A percentile compares a stretch with the other conserved stretches of the same genome.
Evolutionary conservation across 1,139 yeast species (phyloP).

Genomic region (Lodderomyces beijingensis): DNA sequence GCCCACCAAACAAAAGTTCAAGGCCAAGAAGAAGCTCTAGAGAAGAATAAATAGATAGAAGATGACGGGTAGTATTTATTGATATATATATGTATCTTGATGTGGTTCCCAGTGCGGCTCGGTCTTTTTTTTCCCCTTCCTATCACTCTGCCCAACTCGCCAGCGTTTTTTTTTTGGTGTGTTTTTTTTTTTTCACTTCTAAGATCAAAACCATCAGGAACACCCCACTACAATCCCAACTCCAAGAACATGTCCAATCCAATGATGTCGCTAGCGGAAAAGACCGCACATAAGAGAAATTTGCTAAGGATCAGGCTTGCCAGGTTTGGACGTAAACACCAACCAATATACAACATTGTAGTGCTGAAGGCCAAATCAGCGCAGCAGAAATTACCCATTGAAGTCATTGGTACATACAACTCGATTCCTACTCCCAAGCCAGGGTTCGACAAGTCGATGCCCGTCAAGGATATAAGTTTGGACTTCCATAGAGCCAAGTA

Average conservation of each 20-base stretch:
- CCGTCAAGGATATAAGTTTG: conserved; percentile 67
- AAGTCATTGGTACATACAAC: conserved; percentile 90
- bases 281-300: conserved; percentile 11
- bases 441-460: conserved; percentile 4
- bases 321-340: conserved; percentile 84
- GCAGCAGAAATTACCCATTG: conserved; percentile 83
- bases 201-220: background rate
- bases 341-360: conserved; percentile 88
- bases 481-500: conserved; percentile 92
- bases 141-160: too few species aligned
- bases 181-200: background rate
- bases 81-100: too few species aligned
- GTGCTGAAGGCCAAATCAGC: conserved; percentile 74
- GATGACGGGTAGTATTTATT: too few species aligned
- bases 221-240: background rate
- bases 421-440: conserved; percentile 79
- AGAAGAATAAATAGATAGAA: conserved; percentile 1
- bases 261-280: conserved; percentile 7
- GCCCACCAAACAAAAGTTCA: conserved; percentile 43
- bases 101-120: background rate
- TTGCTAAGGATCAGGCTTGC: conserved; percentile 67
- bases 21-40: conserved; percentile 49
- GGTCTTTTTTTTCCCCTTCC: background rate
- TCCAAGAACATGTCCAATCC: conserved; percentile 6
- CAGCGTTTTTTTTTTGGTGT: background rate